Conservation (phyloP, 2,329 filamentous ascomycete species). For the Pseudogymnoascus sp. region DNA sequence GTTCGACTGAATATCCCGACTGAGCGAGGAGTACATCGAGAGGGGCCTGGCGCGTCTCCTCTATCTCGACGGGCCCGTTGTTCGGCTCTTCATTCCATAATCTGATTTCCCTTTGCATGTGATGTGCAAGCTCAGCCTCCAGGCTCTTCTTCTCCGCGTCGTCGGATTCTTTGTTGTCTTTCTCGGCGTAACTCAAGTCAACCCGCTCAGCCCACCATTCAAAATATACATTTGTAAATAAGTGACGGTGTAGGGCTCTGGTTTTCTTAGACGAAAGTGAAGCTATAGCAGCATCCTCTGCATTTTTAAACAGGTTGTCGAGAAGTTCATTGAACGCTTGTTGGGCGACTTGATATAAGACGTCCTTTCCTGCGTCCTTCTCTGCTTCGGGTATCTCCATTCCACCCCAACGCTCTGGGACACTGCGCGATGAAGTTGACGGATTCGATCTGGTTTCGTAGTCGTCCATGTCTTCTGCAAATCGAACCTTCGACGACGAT, state of each 20-base stretch:
- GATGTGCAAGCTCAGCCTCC: not conserved
- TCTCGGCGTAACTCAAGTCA: not conserved
- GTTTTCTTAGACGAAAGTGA: conserved; percentile 53
- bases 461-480: conserved; percentile 62
- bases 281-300: conserved; percentile 67
- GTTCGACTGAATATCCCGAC: conserved; percentile 22
- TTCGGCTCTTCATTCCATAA: conserved; percentile 13
- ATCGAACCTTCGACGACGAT: conserved; percentile 72
- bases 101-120: not conserved
- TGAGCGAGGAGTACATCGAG: conserved; percentile 22
- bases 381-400: conserved; percentile 75
- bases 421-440: conserved; percentile 62
- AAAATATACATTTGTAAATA: conserved; percentile 37
- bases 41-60: conserved; percentile 22
- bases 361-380: conserved; percentile 61
- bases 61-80: conserved; percentile 22
- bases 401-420: conserved; percentile 67
- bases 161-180: not conserved
- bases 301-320: conserved; percentile 72
- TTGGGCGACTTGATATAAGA: conserved; percentile 84
- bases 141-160: not conserved
- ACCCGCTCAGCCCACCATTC: conserved; percentile 23
- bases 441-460: conserved; percentile 62
- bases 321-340: conserved; percentile 90
- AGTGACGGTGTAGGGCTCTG: conserved; percentile 46